These are phyloP conservation scores for Hyphopichia burtonii DNA, from an alignment of 1,139 yeast species.

Conservation along the genomic window DNA sequence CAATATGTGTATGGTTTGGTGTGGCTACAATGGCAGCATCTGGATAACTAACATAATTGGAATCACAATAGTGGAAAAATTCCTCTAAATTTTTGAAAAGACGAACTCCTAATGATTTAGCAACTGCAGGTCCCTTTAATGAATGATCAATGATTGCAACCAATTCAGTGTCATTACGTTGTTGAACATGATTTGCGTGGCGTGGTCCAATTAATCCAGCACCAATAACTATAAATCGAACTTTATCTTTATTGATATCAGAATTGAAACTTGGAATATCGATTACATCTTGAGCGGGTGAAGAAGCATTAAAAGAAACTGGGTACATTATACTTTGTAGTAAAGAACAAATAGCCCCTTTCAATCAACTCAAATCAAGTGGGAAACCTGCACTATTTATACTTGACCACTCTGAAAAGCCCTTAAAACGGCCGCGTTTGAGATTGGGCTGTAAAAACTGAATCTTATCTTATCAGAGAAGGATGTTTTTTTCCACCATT, in stretches of 20 bases:
- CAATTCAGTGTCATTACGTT: constrained; percentile 25
- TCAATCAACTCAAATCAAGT: too few relatives aligned
- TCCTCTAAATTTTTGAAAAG: constrained; percentile 28
- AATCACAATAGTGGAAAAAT: constrained; percentile 27
- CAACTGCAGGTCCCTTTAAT: constrained; percentile 36
- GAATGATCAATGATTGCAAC: constrained; percentile 42
- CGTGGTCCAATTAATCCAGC: constrained; percentile 46
- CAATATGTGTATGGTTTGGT: constrained; percentile 42
- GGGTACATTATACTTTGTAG: too few relatives aligned
- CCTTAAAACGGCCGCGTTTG: too few relatives aligned
- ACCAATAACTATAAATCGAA: constrained; percentile 18
- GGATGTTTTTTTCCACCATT: too few relatives aligned
- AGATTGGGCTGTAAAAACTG: too few relatives aligned
- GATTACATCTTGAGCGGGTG: too few relatives aligned
- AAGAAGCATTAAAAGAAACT: too few relatives aligned
- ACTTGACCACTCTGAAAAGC: too few relatives aligned
- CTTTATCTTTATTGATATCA: not conserved
- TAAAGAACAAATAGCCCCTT: too few relatives aligned
- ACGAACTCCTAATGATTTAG: constrained; percentile 25
- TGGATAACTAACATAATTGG: constrained; percentile 24
- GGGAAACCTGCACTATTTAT: too few relatives aligned
- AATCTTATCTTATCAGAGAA: too few relatives aligned
- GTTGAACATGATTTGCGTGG: constrained; percentile 34
- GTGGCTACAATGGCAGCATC: constrained; percentile 46
- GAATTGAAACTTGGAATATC: not conserved